These are phyloP conservation scores for Xylariales sp. DNA, from an alignment of 2,329 filamentous ascomycete genomes.

Conservation along the genomic window DNA sequence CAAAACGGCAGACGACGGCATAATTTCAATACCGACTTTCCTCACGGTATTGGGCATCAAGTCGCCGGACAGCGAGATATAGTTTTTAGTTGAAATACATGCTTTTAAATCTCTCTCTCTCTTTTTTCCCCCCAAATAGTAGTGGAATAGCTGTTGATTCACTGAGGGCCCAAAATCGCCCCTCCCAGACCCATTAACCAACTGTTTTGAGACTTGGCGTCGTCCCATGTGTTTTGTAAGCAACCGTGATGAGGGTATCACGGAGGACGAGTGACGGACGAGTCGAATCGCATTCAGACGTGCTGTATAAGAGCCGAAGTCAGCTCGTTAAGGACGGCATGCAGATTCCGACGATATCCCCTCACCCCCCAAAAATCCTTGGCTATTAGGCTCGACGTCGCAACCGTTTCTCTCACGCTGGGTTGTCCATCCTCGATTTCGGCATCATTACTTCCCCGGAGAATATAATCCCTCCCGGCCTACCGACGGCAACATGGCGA, in stretches of 20 bases:
- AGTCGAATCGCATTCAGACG: neutral
- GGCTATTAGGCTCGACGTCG: neutral
- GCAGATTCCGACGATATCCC: neutral
- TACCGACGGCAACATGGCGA: constrained; percentile 29
- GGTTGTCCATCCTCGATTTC: neutral
- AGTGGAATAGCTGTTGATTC: neutral
- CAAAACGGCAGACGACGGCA: constrained; percentile 19
- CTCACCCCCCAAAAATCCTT: neutral
- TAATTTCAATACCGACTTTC: constrained; percentile 20
- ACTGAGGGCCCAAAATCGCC: neutral
- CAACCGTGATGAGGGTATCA: constrained; percentile 10
- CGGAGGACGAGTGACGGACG: constrained; percentile 21
- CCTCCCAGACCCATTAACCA: neutral
- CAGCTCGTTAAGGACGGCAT: too few species aligned
- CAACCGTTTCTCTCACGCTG: neutral
- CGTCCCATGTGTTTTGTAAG: constrained; percentile 21
- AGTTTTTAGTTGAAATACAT: neutral
- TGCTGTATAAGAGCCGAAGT: constrained; percentile 10
- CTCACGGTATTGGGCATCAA: constrained; percentile 8
- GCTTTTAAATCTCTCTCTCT: neutral
- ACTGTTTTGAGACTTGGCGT: neutral
- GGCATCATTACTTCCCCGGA: neutral
- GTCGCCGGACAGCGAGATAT: constrained; percentile 7
- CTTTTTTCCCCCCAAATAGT: neutral
- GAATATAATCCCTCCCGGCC: neutral